A percentile compares a stretch with the other conserved stretches of the same genome.
phyloP scores from a whole-genome alignment of 148 eudicot species.

The Vaccinium vitisidaea region DNA sequence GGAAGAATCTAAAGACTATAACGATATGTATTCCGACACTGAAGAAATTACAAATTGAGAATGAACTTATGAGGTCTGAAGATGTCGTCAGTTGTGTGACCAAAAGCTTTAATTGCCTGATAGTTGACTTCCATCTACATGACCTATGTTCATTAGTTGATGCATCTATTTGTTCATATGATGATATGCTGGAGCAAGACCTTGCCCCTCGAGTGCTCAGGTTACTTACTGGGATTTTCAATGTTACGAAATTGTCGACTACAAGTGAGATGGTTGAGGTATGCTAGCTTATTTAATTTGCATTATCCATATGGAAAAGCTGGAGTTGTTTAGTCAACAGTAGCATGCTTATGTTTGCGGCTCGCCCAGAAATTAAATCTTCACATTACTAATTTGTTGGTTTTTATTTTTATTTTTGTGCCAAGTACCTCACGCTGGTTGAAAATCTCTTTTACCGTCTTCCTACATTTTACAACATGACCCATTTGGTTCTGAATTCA shows the following conservation, averaged over 20 bases:
- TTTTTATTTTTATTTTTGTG: too few species aligned
- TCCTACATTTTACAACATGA: too few species aligned
- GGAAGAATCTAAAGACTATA: too few species aligned
- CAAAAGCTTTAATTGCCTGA: not conserved
- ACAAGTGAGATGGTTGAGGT: too few species aligned
- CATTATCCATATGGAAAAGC: not conserved
- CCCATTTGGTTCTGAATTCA: too few species aligned
- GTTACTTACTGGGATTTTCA: not conserved
- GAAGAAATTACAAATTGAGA: not conserved
- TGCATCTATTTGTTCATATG: not conserved
- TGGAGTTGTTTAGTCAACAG: not conserved
- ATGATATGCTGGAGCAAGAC: not conserved
- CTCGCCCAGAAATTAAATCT: too few species aligned
- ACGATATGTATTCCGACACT: not conserved
- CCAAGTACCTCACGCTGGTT: too few species aligned
- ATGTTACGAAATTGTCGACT: too few species aligned
- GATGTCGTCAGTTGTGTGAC: not conserved
- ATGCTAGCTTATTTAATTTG: too few species aligned
- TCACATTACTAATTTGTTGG: too few species aligned
- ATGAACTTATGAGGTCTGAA: not conserved
- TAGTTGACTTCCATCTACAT: not conserved
- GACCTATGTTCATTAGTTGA: not conserved
- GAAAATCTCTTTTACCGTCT: too few species aligned
- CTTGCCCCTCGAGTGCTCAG: not conserved
- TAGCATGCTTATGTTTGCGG: too few species aligned